Conservation (phyloP, 2,329 filamentous ascomycete species). For the Penicillium sumatraense region DNA sequence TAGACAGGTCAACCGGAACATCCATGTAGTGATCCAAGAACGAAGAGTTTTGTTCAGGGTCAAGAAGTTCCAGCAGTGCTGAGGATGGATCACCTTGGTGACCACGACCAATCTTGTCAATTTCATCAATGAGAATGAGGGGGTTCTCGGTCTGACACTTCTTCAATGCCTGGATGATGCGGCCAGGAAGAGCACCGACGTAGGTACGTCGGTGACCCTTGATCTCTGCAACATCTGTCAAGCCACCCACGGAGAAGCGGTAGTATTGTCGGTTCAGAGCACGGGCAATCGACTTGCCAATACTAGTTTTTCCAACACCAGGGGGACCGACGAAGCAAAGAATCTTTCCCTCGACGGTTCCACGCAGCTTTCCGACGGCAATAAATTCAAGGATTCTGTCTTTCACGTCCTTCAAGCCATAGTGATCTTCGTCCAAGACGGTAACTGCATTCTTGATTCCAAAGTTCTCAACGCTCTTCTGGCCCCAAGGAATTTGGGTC, state of each 20-base stretch:
- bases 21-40: constrained; percentile 99
- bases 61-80: constrained; percentile 87
- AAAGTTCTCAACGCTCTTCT: constrained; percentile 94
- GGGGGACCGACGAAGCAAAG: constrained; percentile 96
- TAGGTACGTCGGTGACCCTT: constrained; percentile 97
- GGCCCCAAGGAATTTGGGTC: constrained; percentile 97
- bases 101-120: constrained; percentile 96
- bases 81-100: constrained; percentile 97
- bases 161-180: constrained; percentile 97
- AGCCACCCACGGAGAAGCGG: constrained; percentile 93
- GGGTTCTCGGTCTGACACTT: constrained; percentile 99
- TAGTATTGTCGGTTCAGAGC: constrained; percentile 97
- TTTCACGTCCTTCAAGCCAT: constrained; percentile 96
- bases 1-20: constrained; percentile 94
- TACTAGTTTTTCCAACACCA: constrained; percentile 97
- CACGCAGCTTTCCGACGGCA: constrained; percentile 93
- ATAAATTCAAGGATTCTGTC: constrained; percentile 98
- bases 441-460: constrained; percentile 87
- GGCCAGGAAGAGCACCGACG: constrained; percentile 90
- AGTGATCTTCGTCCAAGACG: constrained; percentile 94
- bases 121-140: constrained; percentile 92
- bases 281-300: constrained; percentile 95
- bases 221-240: constrained; percentile 98
- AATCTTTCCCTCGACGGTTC: constrained; percentile 97
- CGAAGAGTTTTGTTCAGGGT: constrained; percentile 95